phyloP scores from a whole-genome alignment of 805 yeast species.

The Starmerella davenportii region DNA sequence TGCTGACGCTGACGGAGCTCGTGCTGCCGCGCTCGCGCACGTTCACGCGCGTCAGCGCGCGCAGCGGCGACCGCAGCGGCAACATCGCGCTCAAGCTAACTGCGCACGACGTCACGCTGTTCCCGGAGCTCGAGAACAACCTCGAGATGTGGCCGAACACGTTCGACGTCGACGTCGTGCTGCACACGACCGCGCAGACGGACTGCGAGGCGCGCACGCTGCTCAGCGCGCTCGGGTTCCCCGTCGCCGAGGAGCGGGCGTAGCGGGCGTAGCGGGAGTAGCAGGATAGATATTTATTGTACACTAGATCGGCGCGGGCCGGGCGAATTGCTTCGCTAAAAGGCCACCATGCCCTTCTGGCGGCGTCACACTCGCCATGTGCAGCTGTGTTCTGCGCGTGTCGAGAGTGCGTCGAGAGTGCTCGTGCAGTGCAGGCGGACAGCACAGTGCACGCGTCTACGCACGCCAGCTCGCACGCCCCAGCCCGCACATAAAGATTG shows the following conservation, averaged over 20 bases:
- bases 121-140: conserved; percentile 87
- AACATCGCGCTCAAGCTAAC: conserved; percentile 70
- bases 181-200: conserved; percentile 77
- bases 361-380: no score
- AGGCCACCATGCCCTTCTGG: neutral
- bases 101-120: conserved; percentile 55
- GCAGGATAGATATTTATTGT: neutral
- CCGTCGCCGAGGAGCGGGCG: conserved; percentile 35
- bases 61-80: conserved; percentile 71
- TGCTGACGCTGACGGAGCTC: conserved; percentile 71
- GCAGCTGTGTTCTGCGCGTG: no score
- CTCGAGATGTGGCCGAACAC: conserved; percentile 78
- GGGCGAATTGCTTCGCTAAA: neutral
- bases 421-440: no score
- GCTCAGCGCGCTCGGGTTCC: conserved; percentile 65
- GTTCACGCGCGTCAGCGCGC: conserved; percentile 57
- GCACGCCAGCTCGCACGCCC: no score
- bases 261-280: neutral
- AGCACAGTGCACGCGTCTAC: no score
- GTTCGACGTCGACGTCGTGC: conserved; percentile 68
- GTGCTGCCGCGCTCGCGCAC: conserved; percentile 87
- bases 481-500: no score
- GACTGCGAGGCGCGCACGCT: conserved; percentile 79
- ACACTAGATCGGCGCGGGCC: neutral
- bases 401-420: no score